A percentile compares a stretch with the other conserved stretches of the same genome.
Conservation (phyloP, 2,329 filamentous ascomycete species). For the Colletotrichum liriopes region DNA sequence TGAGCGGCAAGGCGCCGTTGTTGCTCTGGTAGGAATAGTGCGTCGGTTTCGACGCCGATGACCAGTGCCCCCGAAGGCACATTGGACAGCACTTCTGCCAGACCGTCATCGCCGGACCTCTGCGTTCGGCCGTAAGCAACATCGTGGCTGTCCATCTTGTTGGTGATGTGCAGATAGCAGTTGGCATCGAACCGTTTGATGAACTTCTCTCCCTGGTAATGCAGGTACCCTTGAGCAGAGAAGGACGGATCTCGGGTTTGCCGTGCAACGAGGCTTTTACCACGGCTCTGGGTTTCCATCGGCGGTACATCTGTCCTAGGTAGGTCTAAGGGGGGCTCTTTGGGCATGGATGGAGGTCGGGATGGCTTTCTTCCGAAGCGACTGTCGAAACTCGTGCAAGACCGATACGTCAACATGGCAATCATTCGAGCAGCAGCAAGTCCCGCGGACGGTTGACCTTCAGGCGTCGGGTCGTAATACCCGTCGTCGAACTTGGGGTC, state of each 20-base stretch:
- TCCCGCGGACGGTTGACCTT: constrained; percentile 52
- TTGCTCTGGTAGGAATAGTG: constrained; percentile 52
- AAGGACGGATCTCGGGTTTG: constrained; percentile 46
- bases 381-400: constrained; percentile 52
- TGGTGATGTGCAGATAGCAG: constrained; percentile 55
- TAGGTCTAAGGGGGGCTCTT: constrained; percentile 46
- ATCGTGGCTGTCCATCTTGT: constrained; percentile 58
- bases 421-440: constrained; percentile 56
- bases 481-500: constrained; percentile 53
- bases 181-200: constrained; percentile 56
- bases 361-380: constrained; percentile 66
- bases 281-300: not conserved
- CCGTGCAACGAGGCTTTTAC: not conserved
- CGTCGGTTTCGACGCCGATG: constrained; percentile 53
- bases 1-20: constrained; percentile 50
- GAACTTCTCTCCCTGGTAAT: constrained; percentile 58
- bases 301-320: constrained; percentile 62
- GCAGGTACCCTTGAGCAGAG: constrained; percentile 55
- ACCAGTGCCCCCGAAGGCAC: constrained; percentile 51
- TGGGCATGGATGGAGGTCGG: constrained; percentile 57
- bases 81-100: constrained; percentile 46
- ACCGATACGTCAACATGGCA: constrained; percentile 58
- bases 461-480: constrained; percentile 51
- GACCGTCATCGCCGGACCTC: constrained; percentile 54
- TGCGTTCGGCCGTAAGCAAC: constrained; percentile 50